These are phyloP conservation scores for Fraxinus americana DNA, from an alignment of 257 asterid genomes.

Conservation along the genomic window DNA sequence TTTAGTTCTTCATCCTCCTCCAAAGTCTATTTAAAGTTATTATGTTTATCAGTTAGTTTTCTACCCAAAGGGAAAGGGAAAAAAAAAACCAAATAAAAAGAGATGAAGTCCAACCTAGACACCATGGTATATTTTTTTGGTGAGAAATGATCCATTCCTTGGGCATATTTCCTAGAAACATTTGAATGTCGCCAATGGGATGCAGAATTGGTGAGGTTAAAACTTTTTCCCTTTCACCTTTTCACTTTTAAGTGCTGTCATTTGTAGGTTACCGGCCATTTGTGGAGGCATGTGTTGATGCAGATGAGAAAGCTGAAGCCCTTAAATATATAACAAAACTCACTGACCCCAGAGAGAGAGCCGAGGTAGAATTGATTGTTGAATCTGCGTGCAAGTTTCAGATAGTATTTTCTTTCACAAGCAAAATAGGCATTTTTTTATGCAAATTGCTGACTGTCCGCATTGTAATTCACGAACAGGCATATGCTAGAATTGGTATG, in stretches of 20 bases:
- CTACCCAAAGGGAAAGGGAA: too few species aligned
- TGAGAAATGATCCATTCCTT: constrained; percentile 13
- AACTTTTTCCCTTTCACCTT: background rate
- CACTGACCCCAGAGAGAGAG: constrained; percentile 82
- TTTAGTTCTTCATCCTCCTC: background rate
- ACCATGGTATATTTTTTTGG: background rate
- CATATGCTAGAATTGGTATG: constrained; percentile 92
- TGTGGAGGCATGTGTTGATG: constrained; percentile 96
- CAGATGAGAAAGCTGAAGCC: constrained; percentile 86
- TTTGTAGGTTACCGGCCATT: constrained; percentile 89
- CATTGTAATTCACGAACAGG: constrained; percentile 46
- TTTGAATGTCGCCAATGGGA: background rate
- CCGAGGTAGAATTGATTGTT: constrained; percentile 60
- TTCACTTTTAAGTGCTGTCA: constrained; percentile 16
- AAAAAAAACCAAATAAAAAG: background rate
- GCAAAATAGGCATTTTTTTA: background rate
- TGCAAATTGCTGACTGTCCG: constrained; percentile 5
- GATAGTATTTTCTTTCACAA: background rate
- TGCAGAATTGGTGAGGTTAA: constrained; percentile 9
- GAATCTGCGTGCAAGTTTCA: background rate
- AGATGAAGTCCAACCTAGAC: background rate
- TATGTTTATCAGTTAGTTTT: background rate
- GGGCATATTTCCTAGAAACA: background rate
- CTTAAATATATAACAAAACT: constrained; percentile 88
- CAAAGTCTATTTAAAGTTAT: background rate